phyloP scores from a whole-genome alignment of 2,329 filamentous ascomycete genomes.

The Coniochaeta pulveracea region DNA sequence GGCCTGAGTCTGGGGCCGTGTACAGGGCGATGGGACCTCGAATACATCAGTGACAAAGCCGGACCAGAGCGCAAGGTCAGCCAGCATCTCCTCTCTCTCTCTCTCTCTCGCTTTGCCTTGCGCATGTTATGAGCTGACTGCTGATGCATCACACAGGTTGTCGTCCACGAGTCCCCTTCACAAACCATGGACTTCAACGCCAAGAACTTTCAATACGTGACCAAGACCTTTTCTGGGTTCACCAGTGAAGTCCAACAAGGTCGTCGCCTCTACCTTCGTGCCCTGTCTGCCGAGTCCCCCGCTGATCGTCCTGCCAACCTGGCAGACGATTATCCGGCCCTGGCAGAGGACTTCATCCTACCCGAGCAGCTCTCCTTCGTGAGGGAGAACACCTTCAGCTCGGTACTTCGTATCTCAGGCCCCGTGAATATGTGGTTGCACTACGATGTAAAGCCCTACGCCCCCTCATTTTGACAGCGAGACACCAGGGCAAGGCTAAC shows the following conservation, averaged over 20 bases:
- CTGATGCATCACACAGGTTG: slow-evolving; percentile 34
- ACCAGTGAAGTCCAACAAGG: slow-evolving; percentile 47
- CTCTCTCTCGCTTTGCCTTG: background rate
- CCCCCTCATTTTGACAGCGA: slow-evolving; percentile 1
- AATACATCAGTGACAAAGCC: slow-evolving; percentile 54
- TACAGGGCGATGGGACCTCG: slow-evolving; percentile 51
- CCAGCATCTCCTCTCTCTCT: background rate
- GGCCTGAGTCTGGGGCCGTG: slow-evolving; percentile 57
- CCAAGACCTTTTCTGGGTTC: slow-evolving; percentile 56
- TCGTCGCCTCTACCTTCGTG: slow-evolving; percentile 63
- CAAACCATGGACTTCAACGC: slow-evolving; percentile 67
- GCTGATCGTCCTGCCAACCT: slow-evolving; percentile 60
- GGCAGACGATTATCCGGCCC: slow-evolving; percentile 55
- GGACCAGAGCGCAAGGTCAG: slow-evolving; percentile 49
- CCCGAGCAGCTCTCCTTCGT: slow-evolving; percentile 51
- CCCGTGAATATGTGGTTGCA: slow-evolving; percentile 82
- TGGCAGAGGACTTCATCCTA: slow-evolving; percentile 60
- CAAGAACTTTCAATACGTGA: slow-evolving; percentile 74
- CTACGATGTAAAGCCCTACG: slow-evolving; percentile 53
- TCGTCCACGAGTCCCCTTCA: slow-evolving; percentile 59
- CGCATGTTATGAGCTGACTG: background rate
- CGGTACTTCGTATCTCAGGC: slow-evolving; percentile 68
- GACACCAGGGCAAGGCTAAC: background rate
- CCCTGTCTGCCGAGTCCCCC: slow-evolving; percentile 59
- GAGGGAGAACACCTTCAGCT: slow-evolving; percentile 58